phyloP scores from a whole-genome alignment of 2,329 filamentous ascomycete species.

The Calonectria hawksworthii region DNA sequence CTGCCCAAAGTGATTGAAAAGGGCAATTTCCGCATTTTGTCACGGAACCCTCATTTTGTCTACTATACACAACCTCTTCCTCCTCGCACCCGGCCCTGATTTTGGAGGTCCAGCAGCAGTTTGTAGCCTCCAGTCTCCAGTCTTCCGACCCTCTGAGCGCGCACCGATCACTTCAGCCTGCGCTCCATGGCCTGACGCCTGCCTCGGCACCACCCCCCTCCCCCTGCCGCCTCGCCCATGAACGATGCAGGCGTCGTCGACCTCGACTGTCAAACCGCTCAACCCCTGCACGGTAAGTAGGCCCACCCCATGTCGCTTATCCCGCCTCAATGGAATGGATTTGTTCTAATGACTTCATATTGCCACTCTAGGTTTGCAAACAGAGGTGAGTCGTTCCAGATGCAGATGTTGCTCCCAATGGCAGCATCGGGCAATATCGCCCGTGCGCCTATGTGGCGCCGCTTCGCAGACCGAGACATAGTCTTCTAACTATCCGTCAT shows the following conservation, averaged over 20 bases:
- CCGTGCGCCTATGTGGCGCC: not conserved
- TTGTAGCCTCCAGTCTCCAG: slow-evolving; percentile 3
- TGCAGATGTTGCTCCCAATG: not conserved
- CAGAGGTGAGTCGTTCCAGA: slow-evolving; percentile 36
- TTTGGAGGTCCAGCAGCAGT: slow-evolving; percentile 4
- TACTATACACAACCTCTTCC: slow-evolving; percentile 16
- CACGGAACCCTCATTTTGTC: slow-evolving; percentile 15
- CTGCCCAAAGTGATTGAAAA: slow-evolving; percentile 27
- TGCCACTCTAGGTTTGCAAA: slow-evolving; percentile 36
- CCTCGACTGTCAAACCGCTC: slow-evolving; percentile 32
- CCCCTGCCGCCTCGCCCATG: not conserved
- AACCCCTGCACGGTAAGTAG: slow-evolving; percentile 40
- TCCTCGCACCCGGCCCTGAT: slow-evolving; percentile 8
- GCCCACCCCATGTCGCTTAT: slow-evolving; percentile 5
- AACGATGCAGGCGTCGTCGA: slow-evolving; percentile 39
- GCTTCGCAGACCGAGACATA: not conserved
- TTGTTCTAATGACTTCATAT: slow-evolving; percentile 12
- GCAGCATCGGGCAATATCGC: slow-evolving; percentile 28
- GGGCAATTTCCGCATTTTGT: slow-evolving; percentile 34
- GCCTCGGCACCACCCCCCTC: not conserved
- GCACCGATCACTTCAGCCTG: slow-evolving; percentile 5
- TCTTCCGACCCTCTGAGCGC: not conserved
- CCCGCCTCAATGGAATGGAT: not conserved
- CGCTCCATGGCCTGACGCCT: slow-evolving; percentile 7
- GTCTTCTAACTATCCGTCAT: slow-evolving; percentile 23